Percentiles rank a stretch among this genome's conserved stretches.
Evolutionary conservation across 345 rosid genomes (phyloP).

Genomic region (Camelina hispida): DNA sequence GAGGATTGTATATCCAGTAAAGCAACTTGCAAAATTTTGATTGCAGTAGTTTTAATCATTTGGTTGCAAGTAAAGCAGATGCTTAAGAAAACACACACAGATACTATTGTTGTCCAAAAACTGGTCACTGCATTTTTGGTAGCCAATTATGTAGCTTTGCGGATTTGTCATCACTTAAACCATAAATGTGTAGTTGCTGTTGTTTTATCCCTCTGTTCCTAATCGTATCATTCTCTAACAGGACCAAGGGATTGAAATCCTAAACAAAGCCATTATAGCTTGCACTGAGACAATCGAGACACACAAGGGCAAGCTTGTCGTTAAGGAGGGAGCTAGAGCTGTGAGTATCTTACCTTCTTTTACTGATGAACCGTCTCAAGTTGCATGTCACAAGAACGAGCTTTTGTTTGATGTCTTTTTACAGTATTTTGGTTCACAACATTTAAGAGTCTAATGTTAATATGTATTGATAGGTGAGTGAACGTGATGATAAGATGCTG

Average conservation of each 20-base stretch:
- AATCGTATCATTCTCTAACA: constrained; percentile 37
- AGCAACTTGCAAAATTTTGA: constrained; percentile 1
- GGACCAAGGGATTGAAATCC: constrained; percentile 94
- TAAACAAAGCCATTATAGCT: constrained; percentile 73
- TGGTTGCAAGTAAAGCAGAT: neutral
- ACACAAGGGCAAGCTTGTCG: constrained; percentile 87
- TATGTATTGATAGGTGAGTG: constrained; percentile 75
- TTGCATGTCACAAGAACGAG: constrained; percentile 25
- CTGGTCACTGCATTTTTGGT: neutral
- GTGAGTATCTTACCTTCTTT: constrained; percentile 55
- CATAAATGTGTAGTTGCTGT: neutral
- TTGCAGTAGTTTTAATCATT: neutral
- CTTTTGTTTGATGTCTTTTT: neutral
- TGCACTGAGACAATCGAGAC: constrained; percentile 79
- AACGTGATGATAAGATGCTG: constrained; percentile 89
- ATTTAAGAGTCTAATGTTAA: constrained; percentile 6
- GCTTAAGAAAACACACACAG: neutral
- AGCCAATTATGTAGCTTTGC: neutral
- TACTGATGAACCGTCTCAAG: neutral
- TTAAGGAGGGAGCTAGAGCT: constrained; percentile 93
- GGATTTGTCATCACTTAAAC: neutral
- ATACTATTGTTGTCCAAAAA: constrained; percentile 9
- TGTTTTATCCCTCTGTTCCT: neutral
- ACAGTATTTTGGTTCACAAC: neutral
- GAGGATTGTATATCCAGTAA: neutral